These are phyloP conservation scores for Lanmaoa pseudosensibilis DNA, from an alignment of 768 basidiomycete genomes.

Conservation along the genomic window DNA sequence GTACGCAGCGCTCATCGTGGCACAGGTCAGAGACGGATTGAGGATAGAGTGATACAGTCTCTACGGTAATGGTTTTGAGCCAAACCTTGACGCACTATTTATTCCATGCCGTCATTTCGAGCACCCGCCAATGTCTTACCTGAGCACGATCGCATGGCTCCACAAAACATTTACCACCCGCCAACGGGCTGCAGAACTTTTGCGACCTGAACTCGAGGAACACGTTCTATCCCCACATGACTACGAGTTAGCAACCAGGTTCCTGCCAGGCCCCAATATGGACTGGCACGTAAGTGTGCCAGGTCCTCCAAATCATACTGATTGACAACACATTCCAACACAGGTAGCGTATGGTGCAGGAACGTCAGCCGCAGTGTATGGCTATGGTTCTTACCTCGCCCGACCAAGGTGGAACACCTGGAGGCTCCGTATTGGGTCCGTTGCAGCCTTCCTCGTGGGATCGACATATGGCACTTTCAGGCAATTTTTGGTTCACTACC, in stretches of 20 bases:
- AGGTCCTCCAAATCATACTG: neutral
- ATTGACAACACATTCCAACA: slow-evolving; percentile 3
- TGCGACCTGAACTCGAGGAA: slow-evolving; percentile 33
- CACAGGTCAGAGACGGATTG: neutral
- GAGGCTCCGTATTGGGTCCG: slow-evolving; percentile 27
- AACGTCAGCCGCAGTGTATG: slow-evolving; percentile 24
- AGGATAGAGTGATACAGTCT: too few species aligned
- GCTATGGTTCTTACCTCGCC: slow-evolving; percentile 26
- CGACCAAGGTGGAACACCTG: slow-evolving; percentile 31
- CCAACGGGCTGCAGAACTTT: slow-evolving; percentile 30
- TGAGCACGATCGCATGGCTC: slow-evolving; percentile 36
- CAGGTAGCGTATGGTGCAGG: slow-evolving; percentile 24
- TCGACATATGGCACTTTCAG: slow-evolving; percentile 35
- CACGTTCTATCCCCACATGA: slow-evolving; percentile 41
- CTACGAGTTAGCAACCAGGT: slow-evolving; percentile 53
- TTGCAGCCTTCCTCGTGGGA: slow-evolving; percentile 29
- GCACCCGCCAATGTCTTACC: slow-evolving; percentile 26
- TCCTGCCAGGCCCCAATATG: slow-evolving; percentile 50
- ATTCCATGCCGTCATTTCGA: neutral
- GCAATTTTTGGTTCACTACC: slow-evolving; percentile 30
- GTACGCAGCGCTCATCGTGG: slow-evolving; percentile 8
- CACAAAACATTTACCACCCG: slow-evolving; percentile 47
- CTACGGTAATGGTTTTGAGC: neutral
- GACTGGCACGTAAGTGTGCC: slow-evolving; percentile 43
- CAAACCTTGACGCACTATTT: neutral